phyloP scores from a whole-genome alignment of 176 grass and related monocot species.

The Eragrostis curvula region DNA sequence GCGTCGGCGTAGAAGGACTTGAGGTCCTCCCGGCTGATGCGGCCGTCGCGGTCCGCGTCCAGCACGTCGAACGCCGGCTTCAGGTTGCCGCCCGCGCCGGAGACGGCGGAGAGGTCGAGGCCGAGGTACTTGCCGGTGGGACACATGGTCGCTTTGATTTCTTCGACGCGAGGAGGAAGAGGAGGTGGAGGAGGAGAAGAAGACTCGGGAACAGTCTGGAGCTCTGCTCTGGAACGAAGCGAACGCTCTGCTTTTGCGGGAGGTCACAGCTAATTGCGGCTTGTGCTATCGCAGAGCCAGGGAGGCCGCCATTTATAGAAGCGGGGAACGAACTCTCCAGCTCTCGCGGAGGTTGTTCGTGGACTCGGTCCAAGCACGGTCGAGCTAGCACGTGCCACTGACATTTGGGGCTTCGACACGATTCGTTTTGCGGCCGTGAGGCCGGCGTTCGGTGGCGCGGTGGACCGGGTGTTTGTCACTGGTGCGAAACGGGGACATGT shows the following conservation, averaged over 20 bases:
- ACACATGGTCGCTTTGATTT: conserved; percentile 55
- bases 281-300: not conserved
- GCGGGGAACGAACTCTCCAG: not conserved
- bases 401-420: not conserved
- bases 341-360: not conserved
- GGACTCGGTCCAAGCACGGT: not conserved
- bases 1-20: conserved; percentile 73
- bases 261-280: conserved; percentile 28
- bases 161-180: not conserved
- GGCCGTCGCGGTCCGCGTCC: conserved; percentile 89
- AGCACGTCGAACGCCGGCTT: conserved; percentile 87
- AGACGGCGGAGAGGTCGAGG: conserved; percentile 41
- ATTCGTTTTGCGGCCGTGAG: not conserved
- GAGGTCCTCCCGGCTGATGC: conserved; percentile 94
- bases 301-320: conserved; percentile 56
- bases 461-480: not conserved
- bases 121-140: conserved; percentile 57
- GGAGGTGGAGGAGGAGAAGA: not conserved
- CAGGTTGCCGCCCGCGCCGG: conserved; percentile 37
- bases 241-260: conserved; percentile 1
- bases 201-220: conserved; percentile 16
- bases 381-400: not conserved
- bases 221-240: not conserved
- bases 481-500: not conserved
- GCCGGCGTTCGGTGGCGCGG: conserved; percentile 23